A percentile compares a stretch with the other conserved stretches of the same genome.
These are phyloP conservation scores for Penicillium expansum DNA, from an alignment of 2,329 filamentous ascomycete genomes.

Conservation along the genomic window DNA sequence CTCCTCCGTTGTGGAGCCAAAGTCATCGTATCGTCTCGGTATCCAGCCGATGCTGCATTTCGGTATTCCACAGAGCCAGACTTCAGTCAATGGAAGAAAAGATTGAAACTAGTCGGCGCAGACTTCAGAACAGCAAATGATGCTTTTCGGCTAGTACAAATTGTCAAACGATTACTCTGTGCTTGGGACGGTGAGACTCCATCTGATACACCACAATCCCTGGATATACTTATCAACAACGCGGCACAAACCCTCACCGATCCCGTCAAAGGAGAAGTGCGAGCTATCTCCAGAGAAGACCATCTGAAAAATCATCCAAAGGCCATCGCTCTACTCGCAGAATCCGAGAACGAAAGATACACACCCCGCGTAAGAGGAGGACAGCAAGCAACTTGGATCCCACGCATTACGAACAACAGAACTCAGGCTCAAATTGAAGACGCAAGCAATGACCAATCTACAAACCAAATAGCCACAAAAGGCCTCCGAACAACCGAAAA, in stretches of 20 bases:
- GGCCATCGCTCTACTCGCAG: background rate
- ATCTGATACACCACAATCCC: background rate
- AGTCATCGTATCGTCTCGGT: slow-evolving; percentile 39
- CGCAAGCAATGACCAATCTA: slow-evolving; percentile 17
- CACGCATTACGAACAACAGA: slow-evolving; percentile 11
- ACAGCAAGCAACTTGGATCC: slow-evolving; percentile 15
- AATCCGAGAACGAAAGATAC: slow-evolving; percentile 5
- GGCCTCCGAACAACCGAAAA: slow-evolving; percentile 8
- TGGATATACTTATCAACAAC: slow-evolving; percentile 42
- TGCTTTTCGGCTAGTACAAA: slow-evolving; percentile 30
- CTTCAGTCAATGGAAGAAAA: slow-evolving; percentile 9
- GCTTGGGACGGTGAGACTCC: slow-evolving; percentile 15
- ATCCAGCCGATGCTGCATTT: slow-evolving; percentile 34
- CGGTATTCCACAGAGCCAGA: slow-evolving; percentile 26
- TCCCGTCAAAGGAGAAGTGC: slow-evolving; percentile 30
- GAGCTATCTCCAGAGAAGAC: slow-evolving; percentile 27
- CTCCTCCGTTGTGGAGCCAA: slow-evolving; percentile 36
- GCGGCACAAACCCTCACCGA: slow-evolving; percentile 42
- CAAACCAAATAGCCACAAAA: slow-evolving; percentile 17
- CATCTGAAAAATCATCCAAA: slow-evolving; percentile 10
- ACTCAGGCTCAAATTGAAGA: slow-evolving; percentile 30
- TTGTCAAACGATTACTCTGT: slow-evolving; percentile 21
- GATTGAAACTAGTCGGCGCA: slow-evolving; percentile 33
- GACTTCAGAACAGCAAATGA: slow-evolving; percentile 35
- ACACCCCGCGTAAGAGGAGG: slow-evolving; percentile 16